Evolutionary conservation across 139 green algal genomes (phyloP).

Genomic region (Astrephomene gubernaculifera): DNA sequence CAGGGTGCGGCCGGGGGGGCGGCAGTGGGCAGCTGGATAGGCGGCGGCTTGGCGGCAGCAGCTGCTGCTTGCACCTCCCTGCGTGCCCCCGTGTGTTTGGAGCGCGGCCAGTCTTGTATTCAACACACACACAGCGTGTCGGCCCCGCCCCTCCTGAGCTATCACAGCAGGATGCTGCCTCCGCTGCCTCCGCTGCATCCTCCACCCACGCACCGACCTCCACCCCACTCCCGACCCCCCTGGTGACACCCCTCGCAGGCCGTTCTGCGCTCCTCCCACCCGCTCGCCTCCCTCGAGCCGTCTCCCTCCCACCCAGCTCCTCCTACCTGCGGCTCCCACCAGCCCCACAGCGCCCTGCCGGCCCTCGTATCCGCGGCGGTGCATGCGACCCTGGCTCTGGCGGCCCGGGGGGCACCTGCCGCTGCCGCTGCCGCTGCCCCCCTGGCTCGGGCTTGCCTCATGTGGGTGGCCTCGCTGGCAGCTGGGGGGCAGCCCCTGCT

Average conservation of each 20-base stretch:
- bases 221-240: background rate
- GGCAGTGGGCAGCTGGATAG: no score
- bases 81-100: no score
- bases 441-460: background rate
- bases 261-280: background rate
- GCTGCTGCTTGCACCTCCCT: no score
- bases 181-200: no score
- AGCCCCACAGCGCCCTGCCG: background rate
- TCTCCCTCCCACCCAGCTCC: background rate
- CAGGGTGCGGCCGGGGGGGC: background rate
- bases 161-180: background rate
- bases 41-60: no score
- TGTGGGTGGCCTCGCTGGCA: background rate
- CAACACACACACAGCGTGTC: background rate
- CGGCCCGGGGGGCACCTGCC: background rate
- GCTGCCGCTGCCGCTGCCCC: background rate
- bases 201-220: background rate
- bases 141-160: background rate
- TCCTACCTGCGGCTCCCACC: background rate
- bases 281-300: background rate
- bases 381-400: background rate
- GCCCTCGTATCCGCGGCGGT: background rate
- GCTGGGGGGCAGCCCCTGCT: background rate
- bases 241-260: background rate
- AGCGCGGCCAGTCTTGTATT: no score